Conservation (phyloP, 148 eudicot genomes). For the Fagopyrum esculentum region DNA sequence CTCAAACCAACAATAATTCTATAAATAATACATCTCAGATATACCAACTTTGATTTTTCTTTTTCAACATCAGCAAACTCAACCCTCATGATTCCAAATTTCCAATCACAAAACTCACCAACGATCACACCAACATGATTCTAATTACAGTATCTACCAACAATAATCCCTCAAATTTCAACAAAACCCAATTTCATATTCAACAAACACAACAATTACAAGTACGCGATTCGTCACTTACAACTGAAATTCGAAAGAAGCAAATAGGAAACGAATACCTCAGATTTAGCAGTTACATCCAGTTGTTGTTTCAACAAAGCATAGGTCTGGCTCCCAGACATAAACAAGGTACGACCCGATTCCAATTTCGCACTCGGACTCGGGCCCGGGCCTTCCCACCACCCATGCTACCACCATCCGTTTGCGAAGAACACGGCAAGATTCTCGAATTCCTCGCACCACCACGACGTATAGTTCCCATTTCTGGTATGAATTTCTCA, state of each 20-base stretch:
- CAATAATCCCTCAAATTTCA: not conserved
- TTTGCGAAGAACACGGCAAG: conserved; percentile 49
- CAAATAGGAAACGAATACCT: conserved; percentile 30
- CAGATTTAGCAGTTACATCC: conserved; percentile 94
- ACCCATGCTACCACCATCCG: conserved; percentile 21
- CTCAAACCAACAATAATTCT: too few relatives aligned
- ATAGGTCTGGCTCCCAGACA: conserved; percentile 65
- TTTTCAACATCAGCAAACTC: not conserved
- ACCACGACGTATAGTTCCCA: conserved; percentile 2
- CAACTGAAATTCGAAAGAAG: not conserved
- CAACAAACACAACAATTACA: not conserved
- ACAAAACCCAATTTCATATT: not conserved
- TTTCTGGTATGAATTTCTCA: too few relatives aligned
- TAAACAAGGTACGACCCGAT: conserved; percentile 27
- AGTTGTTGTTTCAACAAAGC: conserved; percentile 82
- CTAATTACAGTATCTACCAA: not conserved
- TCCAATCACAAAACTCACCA: not conserved
- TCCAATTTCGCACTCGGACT: conserved; percentile 18
- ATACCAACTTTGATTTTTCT: not conserved
- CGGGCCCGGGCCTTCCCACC: conserved; percentile 36
- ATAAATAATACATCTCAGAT: not conserved
- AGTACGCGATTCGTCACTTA: not conserved
- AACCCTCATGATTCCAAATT: not conserved
- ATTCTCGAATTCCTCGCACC: conserved; percentile 30
- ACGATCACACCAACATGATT: not conserved